These are phyloP conservation scores for Anaeromyces robustus DNA, from an alignment of 192 early-diverging fungal species.

Conservation along the genomic window DNA sequence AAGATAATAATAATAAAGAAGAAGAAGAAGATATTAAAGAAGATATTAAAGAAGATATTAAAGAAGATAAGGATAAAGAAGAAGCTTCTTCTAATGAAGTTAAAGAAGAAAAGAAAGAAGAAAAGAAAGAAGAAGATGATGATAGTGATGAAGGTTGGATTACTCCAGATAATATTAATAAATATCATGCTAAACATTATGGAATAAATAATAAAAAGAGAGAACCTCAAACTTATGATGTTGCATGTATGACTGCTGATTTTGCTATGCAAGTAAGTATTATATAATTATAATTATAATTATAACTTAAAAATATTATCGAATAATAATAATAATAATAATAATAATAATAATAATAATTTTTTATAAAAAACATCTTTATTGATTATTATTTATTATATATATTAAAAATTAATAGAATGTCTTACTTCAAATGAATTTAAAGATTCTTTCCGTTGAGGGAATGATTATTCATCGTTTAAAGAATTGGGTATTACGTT, in stretches of 20 bases:
- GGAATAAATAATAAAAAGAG: slow-evolving; percentile 11
- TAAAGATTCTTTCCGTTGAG: slow-evolving; percentile 68
- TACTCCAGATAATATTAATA: slow-evolving; percentile 71
- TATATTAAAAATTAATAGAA: too few species aligned
- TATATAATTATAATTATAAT: not conserved
- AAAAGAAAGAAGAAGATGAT: slow-evolving; percentile 12
- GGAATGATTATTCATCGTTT: slow-evolving; percentile 59
- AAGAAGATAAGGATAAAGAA: not conserved
- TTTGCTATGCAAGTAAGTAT: slow-evolving; percentile 80
- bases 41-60: not conserved
- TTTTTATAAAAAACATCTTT: too few species aligned
- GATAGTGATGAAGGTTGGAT: slow-evolving; percentile 77
- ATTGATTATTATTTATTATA: too few species aligned
- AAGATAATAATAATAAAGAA: not conserved
- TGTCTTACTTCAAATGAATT: slow-evolving; percentile 81
- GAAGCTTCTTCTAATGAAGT: slow-evolving; percentile 6
- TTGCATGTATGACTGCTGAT: slow-evolving; percentile 80
- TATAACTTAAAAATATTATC: not conserved
- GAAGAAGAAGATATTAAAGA: slow-evolving; percentile 1
- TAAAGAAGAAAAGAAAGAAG: slow-evolving; percentile 7
- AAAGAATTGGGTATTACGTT: slow-evolving; percentile 81
- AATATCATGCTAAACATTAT: slow-evolving; percentile 28
- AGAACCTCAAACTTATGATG: slow-evolving; percentile 26
- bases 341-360: not conserved
- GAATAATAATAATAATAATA: not conserved